Evolutionary conservation across 306 rosid species (phyloP), one percentile per base, ranked within the genome.

Genomic region (Vicia sativa): DNA sequence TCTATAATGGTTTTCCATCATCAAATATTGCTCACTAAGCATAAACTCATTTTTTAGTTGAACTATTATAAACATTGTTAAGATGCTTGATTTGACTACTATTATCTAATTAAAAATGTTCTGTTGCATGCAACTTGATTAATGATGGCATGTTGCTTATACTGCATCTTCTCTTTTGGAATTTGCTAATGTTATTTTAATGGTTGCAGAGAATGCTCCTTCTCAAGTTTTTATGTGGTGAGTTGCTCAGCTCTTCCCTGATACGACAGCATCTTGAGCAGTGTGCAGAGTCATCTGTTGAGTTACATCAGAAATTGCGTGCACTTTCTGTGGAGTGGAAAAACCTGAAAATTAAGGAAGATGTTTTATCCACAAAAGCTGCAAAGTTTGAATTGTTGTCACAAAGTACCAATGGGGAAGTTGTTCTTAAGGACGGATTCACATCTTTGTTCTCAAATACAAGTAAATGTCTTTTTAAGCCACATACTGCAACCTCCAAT

Each of bases 201-300:
- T 81, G 46, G 67, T 75, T 87, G 82, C 97, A 95, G 97, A 87
- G 97, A 83, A 75, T 85, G 35, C 86, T 85, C 77, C 82, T 90
- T 38, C 83, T 95, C 68, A 90, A 91, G 80, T 87, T 84, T 82
- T 80, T 95, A 65, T 88, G 97, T 55, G 99, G 91, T 57, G 99
- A 95, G 88, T 76, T 95, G 81, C 95, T 90, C 64, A 85, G 84
- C 80, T 84, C 97, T 45, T 68, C 87, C 61, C 82, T 87, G 49
- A 73, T 84, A 55, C 95, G 79, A 48, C 99, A 88, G 73, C 97
- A 95, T 82, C 91, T 95, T 74, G 99, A 95, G 80, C 95, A 88
- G 15, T 95, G 95, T 85, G 70, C 89, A 8, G 97, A 95, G 82
- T 62, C 80, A 55, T 85, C 95, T 0, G 78, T 67, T 42, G 97